Evolutionary conservation across 208 protist genomes (phyloP).

Genomic region (Crithidia expoeki): DNA sequence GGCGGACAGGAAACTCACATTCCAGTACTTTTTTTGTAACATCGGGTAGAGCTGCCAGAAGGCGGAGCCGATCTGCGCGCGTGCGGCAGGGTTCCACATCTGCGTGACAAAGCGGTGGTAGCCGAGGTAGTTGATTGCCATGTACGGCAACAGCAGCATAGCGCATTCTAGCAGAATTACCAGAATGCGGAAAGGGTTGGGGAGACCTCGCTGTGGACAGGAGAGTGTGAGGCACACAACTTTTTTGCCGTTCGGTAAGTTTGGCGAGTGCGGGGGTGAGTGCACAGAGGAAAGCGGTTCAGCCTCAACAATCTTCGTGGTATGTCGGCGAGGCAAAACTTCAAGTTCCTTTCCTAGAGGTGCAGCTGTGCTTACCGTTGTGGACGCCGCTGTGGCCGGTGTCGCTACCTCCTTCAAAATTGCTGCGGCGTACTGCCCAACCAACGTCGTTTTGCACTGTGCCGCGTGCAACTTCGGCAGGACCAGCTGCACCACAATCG

Average conservation of each 20-base stretch:
- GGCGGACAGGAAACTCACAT: slow-evolving; percentile 62
- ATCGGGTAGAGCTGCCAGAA: slow-evolving; percentile 72
- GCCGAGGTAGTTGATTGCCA: slow-evolving; percentile 62
- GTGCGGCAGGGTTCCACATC: slow-evolving; percentile 30
- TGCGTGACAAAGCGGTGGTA: slow-evolving; percentile 50
- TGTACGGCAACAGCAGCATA: slow-evolving; percentile 53
- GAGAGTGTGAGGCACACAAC: slow-evolving; percentile 13
- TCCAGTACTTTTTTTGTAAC: slow-evolving; percentile 83
- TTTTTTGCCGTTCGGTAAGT: not conserved
- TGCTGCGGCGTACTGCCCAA: slow-evolving; percentile 35
- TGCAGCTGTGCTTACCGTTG: not conserved
- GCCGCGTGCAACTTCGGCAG: slow-evolving; percentile 21
- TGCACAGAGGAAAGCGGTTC: not conserved
- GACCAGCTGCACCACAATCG: slow-evolving; percentile 47
- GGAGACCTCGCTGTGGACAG: slow-evolving; percentile 32
- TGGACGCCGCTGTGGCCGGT: not conserved
- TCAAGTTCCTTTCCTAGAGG: not conserved
- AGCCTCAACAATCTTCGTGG: not conserved
- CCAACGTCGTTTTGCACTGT: slow-evolving; percentile 22
- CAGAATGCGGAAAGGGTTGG: slow-evolving; percentile 44
- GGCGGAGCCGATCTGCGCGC: slow-evolving; percentile 22
- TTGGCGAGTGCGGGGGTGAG: not conserved
- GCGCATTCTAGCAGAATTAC: slow-evolving; percentile 45
- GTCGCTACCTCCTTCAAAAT: slow-evolving; percentile 34
- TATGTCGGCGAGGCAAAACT: not conserved